phyloP scores from a whole-genome alignment of 352 stramenopile species.

The Phytophthora rubi region DNA sequence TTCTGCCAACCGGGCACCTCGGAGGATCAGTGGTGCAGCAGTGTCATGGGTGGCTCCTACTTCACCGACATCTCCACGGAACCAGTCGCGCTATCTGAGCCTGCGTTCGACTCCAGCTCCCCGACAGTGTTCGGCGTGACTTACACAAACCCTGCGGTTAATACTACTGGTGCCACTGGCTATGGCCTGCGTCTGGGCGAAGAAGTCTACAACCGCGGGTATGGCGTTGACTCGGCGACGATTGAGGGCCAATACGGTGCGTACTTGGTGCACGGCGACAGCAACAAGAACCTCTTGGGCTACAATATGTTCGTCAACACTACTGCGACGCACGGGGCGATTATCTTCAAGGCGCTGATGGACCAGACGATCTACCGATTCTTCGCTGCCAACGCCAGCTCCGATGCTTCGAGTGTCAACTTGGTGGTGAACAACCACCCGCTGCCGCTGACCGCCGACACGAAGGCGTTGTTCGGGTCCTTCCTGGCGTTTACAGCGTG shows the following conservation, averaged over 20 bases:
- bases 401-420: slow-evolving; percentile 28
- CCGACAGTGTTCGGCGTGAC: slow-evolving; percentile 63
- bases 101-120: slow-evolving; percentile 42
- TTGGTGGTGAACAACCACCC: slow-evolving; percentile 64
- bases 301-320: slow-evolving; percentile 81
- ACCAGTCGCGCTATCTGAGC: slow-evolving; percentile 29
- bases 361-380: slow-evolving; percentile 69
- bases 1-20: slow-evolving; percentile 41
- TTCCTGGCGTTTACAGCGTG: slow-evolving; percentile 78
- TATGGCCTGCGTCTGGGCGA: slow-evolving; percentile 55
- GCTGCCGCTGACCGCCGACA: slow-evolving; percentile 51
- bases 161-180: slow-evolving; percentile 52
- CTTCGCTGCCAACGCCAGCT: slow-evolving; percentile 43
- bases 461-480: slow-evolving; percentile 55
- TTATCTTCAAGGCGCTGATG: slow-evolving; percentile 72
- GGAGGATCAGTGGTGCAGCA: slow-evolving; percentile 47
- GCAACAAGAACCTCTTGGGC: slow-evolving; percentile 48
- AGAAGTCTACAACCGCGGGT: slow-evolving; percentile 59
- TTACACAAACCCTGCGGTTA: slow-evolving; percentile 57
- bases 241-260: slow-evolving; percentile 56
- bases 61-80: slow-evolving; percentile 47
- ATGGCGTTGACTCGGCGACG: slow-evolving; percentile 25
- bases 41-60: slow-evolving; percentile 38
- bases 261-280: slow-evolving; percentile 56
- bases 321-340: slow-evolving; percentile 50